Base-by-base conservation (phyloP, 2,329 filamentous ascomycete genomes). In the Achaetomium macrosporum region DNA sequence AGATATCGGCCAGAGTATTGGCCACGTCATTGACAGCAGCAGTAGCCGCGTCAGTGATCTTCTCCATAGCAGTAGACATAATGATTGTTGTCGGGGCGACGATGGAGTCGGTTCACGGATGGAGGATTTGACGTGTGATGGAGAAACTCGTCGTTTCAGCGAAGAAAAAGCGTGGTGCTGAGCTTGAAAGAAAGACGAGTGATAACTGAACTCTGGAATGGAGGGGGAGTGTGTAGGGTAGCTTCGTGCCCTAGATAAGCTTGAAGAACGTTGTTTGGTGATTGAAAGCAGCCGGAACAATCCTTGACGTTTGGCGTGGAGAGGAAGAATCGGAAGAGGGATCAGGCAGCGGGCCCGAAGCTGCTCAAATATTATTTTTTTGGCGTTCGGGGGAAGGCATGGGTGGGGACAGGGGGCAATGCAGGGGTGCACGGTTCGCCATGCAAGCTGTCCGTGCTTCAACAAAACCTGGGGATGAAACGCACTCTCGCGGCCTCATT, bases 21-120 rank as follows among this genome's bases (percentile, higher is more conserved):
- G 87, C 84, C 80, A 87, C 82, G 81, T 87, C 84, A 76, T 88
- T 85, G 79, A 89, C 82, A 77, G 76, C 80, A 74, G 81, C 78
- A 74, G 82, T 73, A 70, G 66, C 64, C 62, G 74, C 73, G 65
- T 81, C 76, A 68, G 71, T 64, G 73, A 82, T 76, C 73, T 87
- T 85, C 74, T 89, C 86, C 77, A 81, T 80, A 73, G 76, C 71
- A 78, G 81, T 78, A 87, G 91, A 95, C 92, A 97, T 97, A 74
- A 76, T 89, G 76, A 75, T 68, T 71, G 68, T 69, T 63, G 63
- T 65, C 62, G 63, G 71, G 49, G 42, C 60, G 57, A 55, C 67
- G 51, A 57, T 61, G 58, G 57, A 61, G 68, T 61, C 66, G 65
- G 64, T 66, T 63, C 64, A 54, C 50, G 43, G 47, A 43, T 55